Conservation (phyloP, 352 stramenopile species). For the Phytophthora colocasiae region DNA sequence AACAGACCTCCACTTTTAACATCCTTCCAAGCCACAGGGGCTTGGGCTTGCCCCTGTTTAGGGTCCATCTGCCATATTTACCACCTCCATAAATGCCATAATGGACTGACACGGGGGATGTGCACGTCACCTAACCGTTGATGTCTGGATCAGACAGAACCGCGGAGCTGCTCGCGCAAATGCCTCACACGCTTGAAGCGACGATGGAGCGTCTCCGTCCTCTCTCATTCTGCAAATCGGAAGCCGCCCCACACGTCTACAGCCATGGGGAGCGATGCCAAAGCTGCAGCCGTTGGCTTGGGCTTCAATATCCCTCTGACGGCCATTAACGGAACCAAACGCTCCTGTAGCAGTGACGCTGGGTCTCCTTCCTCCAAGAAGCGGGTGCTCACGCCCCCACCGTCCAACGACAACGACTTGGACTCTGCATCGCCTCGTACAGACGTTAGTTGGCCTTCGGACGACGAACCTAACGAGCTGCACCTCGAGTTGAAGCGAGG, state of each 20-base stretch:
- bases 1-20: too few species aligned
- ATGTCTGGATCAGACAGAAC: slow-evolving; percentile 21
- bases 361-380: slow-evolving; percentile 45
- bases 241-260: neutral
- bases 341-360: slow-evolving; percentile 3
- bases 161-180: slow-evolving; percentile 3
- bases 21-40: too few species aligned
- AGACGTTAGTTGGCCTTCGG: slow-evolving; percentile 49
- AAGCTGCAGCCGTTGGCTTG: slow-evolving; percentile 13
- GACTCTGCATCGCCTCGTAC: slow-evolving; percentile 44
- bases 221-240: slow-evolving; percentile 29
- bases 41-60: too few species aligned
- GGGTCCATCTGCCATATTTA: neutral
- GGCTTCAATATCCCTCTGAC: slow-evolving; percentile 42
- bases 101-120: slow-evolving; percentile 11
- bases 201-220: neutral
- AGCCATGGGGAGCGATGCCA: slow-evolving; percentile 12
- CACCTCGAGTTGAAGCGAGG: slow-evolving; percentile 21
- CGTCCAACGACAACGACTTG: slow-evolving; percentile 29
- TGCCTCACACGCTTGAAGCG: slow-evolving; percentile 21
- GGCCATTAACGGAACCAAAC: slow-evolving; percentile 21
- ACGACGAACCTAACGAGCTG: slow-evolving; percentile 47
- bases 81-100: neutral
- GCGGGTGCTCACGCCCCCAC: slow-evolving; percentile 44
- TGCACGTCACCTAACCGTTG: slow-evolving; percentile 10